These are phyloP conservation scores for Phalaenopsis aphrodite DNA, from an alignment of 106 monocot genomes.

Conservation along the genomic window DNA sequence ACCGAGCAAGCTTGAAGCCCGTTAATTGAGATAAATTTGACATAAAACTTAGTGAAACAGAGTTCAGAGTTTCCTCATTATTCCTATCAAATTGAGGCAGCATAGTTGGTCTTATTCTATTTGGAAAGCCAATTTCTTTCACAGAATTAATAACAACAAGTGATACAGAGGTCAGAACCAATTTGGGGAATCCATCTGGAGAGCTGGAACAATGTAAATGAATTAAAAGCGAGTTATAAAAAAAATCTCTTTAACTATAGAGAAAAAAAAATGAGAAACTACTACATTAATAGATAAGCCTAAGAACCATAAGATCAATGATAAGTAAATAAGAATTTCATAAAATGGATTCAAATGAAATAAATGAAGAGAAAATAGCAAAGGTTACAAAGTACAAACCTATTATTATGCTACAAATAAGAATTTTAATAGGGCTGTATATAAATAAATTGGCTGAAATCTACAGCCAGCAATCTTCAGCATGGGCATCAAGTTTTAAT, in stretches of 20 bases:
- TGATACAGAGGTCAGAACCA: conserved; percentile 53
- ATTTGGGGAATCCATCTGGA: conserved; percentile 29
- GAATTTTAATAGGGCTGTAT: background rate
- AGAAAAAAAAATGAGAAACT: background rate
- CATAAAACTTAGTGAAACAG: conserved; percentile 19
- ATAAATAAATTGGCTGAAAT: background rate
- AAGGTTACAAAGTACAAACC: background rate
- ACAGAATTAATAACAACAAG: conserved; percentile 59
- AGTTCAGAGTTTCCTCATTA: conserved; percentile 13
- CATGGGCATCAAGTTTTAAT: background rate
- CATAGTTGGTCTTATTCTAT: conserved; percentile 2
- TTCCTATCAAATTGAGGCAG: conserved; percentile 7
- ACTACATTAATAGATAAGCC: background rate
- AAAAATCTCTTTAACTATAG: background rate
- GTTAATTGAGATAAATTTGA: conserved; percentile 19
- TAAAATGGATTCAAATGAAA: background rate
- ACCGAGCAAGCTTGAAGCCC: conserved; percentile 18
- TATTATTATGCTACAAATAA: background rate
- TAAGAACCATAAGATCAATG: background rate
- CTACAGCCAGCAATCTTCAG: background rate
- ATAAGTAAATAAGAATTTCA: background rate
- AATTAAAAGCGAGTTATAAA: conserved; percentile 1
- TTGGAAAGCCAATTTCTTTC: conserved; percentile 18
- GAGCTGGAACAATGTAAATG: conserved; percentile 18
- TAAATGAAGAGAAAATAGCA: background rate